phyloP scores from a whole-genome alignment of 176 grass and related monocot species.

The Eremochloa ophiuroides region DNA sequence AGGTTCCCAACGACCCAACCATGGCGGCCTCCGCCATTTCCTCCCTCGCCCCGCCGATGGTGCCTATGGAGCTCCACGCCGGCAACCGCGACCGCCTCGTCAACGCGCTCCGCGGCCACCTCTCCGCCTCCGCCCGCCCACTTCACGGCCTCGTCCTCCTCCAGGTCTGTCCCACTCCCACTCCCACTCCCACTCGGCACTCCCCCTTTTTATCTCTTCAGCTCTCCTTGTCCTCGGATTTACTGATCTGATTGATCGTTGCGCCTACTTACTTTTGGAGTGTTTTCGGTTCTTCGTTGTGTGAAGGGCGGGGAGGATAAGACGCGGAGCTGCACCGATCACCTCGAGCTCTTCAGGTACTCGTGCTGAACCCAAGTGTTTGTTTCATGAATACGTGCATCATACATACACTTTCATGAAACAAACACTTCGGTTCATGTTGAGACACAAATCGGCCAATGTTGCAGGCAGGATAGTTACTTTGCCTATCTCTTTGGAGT shows the following conservation, averaged over 20 bases:
- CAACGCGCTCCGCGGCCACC: conserved; percentile 42
- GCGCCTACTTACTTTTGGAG: not conserved
- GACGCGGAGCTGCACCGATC: conserved; percentile 76
- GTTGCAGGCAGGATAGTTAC: conserved; percentile 86
- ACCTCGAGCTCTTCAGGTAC: conserved; percentile 74
- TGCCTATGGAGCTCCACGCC: conserved; percentile 84
- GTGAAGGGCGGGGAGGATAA: conserved; percentile 63
- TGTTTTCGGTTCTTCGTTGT: not conserved
- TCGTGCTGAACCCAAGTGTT: not conserved
- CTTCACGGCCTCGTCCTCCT: conserved; percentile 58
- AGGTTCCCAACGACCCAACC: too few species aligned
- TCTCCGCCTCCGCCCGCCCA: conserved; percentile 47
- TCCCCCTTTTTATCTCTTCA: too few species aligned
- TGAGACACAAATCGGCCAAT: not conserved
- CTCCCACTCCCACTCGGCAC: not conserved
- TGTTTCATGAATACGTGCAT: too few species aligned
- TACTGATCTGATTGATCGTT: not conserved
- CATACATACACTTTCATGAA: too few species aligned
- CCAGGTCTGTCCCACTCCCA: conserved; percentile 44
- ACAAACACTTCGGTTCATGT: too few species aligned
- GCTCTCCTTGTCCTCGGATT: too few species aligned
- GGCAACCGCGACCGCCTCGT: conserved; percentile 69
- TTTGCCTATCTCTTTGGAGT: conserved; percentile 92
- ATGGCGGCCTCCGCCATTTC: conserved; percentile 46
- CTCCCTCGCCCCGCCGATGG: conserved; percentile 44